Evolutionary conservation across 2,329 filamentous ascomycete species (phyloP).

Genomic region (Zymoseptoria brevis): DNA sequence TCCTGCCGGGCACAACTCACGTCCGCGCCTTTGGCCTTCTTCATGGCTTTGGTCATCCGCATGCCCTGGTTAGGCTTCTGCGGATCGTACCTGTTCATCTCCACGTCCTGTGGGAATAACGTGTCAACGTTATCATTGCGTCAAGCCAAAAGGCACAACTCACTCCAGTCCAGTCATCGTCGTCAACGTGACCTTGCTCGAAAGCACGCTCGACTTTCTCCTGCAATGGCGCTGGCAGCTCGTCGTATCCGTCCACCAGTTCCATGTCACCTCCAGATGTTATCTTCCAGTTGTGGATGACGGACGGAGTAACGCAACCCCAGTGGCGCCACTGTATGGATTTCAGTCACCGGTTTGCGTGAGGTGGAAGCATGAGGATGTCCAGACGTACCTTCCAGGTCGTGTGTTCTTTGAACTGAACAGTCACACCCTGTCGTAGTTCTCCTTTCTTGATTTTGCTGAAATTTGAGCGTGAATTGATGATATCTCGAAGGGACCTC

Average conservation of each 20-base stretch:
- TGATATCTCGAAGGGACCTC: background rate
- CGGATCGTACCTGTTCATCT: slow-evolving; percentile 63
- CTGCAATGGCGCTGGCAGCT: slow-evolving; percentile 59
- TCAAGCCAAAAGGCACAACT: slow-evolving; percentile 31
- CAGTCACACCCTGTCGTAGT: slow-evolving; percentile 66
- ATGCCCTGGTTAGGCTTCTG: slow-evolving; percentile 26
- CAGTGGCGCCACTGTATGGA: slow-evolving; percentile 65
- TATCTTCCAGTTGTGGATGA: slow-evolving; percentile 59
- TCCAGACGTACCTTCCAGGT: slow-evolving; percentile 44
- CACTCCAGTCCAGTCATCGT: slow-evolving; percentile 85
- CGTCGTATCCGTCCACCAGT: slow-evolving; percentile 72
- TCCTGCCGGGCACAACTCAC: background rate
- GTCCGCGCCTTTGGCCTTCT: slow-evolving; percentile 3
- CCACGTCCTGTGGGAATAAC: slow-evolving; percentile 52
- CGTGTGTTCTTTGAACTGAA: slow-evolving; percentile 53
- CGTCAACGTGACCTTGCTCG: slow-evolving; percentile 68
- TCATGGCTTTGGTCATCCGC: slow-evolving; percentile 30
- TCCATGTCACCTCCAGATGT: slow-evolving; percentile 53
- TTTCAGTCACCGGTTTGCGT: background rate
- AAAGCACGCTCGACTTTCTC: slow-evolving; percentile 67
- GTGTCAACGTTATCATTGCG: slow-evolving; percentile 4
- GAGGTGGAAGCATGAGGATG: background rate
- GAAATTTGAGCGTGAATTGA: background rate
- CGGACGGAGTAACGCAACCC: slow-evolving; percentile 79
- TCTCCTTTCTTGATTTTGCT: slow-evolving; percentile 71